These are phyloP conservation scores for Citrus unshiu DNA, from an alignment of 345 rosid species.

Conservation along the genomic window DNA sequence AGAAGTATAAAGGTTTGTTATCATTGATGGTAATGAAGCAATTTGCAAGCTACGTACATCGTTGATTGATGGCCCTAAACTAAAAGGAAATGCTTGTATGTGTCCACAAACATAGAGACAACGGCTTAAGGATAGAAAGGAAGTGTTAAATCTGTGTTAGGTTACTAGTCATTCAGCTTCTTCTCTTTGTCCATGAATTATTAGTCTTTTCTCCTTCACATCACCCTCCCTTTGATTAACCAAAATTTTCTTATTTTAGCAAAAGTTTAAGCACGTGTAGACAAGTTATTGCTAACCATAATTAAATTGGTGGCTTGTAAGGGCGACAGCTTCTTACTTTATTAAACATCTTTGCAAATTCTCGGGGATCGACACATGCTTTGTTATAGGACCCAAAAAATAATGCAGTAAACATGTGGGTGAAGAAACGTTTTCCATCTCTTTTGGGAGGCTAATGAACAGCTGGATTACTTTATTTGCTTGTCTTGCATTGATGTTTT, in stretches of 20 bases:
- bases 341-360: not conserved
- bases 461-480: not conserved
- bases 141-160: slow-evolving; percentile 18
- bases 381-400: not conserved
- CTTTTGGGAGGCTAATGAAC: slow-evolving; percentile 10
- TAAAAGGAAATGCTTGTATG: not conserved
- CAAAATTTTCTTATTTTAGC: not conserved
- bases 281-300: not conserved
- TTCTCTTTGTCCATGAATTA: not conserved
- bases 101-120: slow-evolving; percentile 20
- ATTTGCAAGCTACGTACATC: not conserved
- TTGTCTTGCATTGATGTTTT: not conserved
- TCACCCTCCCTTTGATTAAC: not conserved
- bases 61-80: slow-evolving; percentile 4
- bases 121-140: not conserved
- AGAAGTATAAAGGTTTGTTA: not conserved
- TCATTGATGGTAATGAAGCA: not conserved
- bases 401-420: not conserved
- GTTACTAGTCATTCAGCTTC: slow-evolving; percentile 26
- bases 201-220: slow-evolving; percentile 4
- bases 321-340: slow-evolving; percentile 7
- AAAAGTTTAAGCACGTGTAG: not conserved
- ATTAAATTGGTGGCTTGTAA: not conserved
- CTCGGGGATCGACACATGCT: not conserved
- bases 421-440: slow-evolving; percentile 1